phyloP scores from a whole-genome alignment of 805 yeast genomes.

The Deakozyma indianensis region DNA sequence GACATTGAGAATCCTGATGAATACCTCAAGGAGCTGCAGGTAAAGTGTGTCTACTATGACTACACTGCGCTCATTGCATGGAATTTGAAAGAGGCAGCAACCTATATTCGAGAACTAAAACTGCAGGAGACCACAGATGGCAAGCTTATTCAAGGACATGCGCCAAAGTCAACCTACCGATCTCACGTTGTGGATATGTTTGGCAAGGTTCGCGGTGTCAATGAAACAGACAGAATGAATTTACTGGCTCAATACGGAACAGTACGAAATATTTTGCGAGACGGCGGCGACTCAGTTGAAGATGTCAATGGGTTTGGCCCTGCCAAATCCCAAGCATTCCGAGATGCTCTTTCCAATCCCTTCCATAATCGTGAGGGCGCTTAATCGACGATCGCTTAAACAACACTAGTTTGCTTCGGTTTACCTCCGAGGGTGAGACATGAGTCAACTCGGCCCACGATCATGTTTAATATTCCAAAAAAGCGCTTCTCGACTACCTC shows the following conservation, averaged over 20 bases:
- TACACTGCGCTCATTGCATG: slow-evolving; percentile 23
- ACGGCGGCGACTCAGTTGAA: slow-evolving; percentile 7
- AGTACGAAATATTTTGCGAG: slow-evolving; percentile 16
- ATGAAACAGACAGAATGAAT: slow-evolving; percentile 23
- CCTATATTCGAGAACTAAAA: slow-evolving; percentile 21
- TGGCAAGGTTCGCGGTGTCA: slow-evolving; percentile 23
- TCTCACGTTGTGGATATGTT: slow-evolving; percentile 21
- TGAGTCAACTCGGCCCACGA: too few species aligned
- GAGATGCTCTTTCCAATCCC: background rate
- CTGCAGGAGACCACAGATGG: slow-evolving; percentile 18
- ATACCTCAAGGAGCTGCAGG: slow-evolving; percentile 21
- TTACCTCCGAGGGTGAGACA: too few species aligned
- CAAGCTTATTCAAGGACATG: slow-evolving; percentile 18
- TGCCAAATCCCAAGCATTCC: background rate
- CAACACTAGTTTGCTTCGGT: too few species aligned
- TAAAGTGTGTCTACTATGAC: slow-evolving; percentile 17
- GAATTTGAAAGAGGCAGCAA: slow-evolving; percentile 24
- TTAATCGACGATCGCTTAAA: too few species aligned
- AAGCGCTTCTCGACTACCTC: too few species aligned
- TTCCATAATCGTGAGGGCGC: background rate
- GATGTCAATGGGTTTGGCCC: background rate
- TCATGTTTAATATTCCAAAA: too few species aligned
- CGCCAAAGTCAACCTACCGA: slow-evolving; percentile 16
- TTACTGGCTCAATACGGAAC: slow-evolving; percentile 21
- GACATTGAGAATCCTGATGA: slow-evolving; percentile 25